Percentiles rank a stretch among this genome's conserved stretches.
phyloP scores from a whole-genome alignment of 2,329 filamentous ascomycete genomes.

The Calonectria fujianensis region DNA sequence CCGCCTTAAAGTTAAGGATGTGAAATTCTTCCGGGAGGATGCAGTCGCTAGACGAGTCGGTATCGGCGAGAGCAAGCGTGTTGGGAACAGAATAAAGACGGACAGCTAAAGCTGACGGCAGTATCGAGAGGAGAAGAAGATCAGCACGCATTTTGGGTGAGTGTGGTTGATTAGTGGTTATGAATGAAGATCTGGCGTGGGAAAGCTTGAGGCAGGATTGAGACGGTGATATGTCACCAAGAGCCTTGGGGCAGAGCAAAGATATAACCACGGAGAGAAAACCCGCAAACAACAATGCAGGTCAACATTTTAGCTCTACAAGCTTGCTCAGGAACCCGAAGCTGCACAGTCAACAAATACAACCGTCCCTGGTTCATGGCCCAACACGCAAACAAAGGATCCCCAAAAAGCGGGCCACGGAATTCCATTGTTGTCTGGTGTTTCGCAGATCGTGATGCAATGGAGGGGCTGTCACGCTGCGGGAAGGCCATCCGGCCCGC shows the following conservation, averaged over 20 bases:
- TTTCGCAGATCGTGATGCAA: constrained; percentile 50
- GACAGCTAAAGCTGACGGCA: constrained; percentile 50
- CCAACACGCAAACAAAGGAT: constrained; percentile 46
- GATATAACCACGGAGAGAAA: not conserved
- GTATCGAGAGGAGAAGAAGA: constrained; percentile 48
- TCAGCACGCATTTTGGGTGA: constrained; percentile 46
- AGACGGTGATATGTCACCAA: no score
- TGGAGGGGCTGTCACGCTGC: constrained; percentile 23
- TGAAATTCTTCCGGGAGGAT: constrained; percentile 62
- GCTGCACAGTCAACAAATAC: constrained; percentile 12
- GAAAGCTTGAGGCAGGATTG: not conserved
- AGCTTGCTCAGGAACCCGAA: constrained; percentile 8
- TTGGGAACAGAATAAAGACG: constrained; percentile 55
- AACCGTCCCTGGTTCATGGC: constrained; percentile 27
- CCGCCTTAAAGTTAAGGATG: constrained; percentile 61
- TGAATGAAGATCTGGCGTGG: constrained; percentile 1
- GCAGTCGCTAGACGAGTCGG: constrained; percentile 56
- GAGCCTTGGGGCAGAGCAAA: not conserved
- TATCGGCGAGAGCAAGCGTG: constrained; percentile 51
- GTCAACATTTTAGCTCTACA: constrained; percentile 13
- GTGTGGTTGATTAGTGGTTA: not conserved
- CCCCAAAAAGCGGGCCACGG: constrained; percentile 43
- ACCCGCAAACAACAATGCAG: not conserved
- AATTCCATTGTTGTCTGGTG: constrained; percentile 41
- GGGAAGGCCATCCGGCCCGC: constrained; percentile 4